Evolutionary conservation across 106 monocot genomes (phyloP), one percentile per base, ranked within the genome.

Genomic region (Amphibolis antarctica): DNA sequence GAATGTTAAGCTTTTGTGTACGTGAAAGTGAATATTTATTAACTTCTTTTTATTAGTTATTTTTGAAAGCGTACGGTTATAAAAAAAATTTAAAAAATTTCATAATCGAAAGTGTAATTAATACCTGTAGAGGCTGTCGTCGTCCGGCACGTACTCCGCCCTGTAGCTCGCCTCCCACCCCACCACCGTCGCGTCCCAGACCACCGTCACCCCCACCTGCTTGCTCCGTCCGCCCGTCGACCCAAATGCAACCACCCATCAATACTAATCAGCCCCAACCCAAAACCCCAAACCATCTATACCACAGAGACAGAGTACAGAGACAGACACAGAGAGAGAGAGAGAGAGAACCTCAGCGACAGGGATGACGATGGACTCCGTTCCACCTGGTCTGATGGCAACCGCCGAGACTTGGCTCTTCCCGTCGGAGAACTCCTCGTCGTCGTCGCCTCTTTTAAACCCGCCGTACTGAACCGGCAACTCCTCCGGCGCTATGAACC

Each of bases 61-160:
- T n/a, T n/a, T n/a, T n/a, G n/a, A n/a, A n/a, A n/a, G n/a, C n/a
- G n/a, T n/a, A n/a, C n/a, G n/a, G n/a, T n/a, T n/a, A n/a, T n/a
- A n/a, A n/a, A n/a, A n/a, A n/a, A n/a, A n/a, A n/a, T n/a, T n/a
- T n/a, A n/a, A n/a, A n/a, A n/a, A n/a, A n/a, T n/a, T n/a, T n/a
- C n/a, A n/a, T n/a, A n/a, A n/a, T n/a, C n/a, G n/a, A n/a, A n/a
- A n/a, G n/a, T n/a, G n/a, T n/a, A n/a, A n/a, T n/a, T n/a, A n/a
- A n/a, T n/a, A n/a, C n/a, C 36, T 36, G 36, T 36, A 36, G 2
- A 36, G 7, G 36, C 36, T 4, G 4, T 89, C 89, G 53, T 89
- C 89, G 1, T 89, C 75, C 10, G 85, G 89, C n/a, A 78, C 74
- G 56, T 85, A 89, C 73, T 85, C 85, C 25, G 85, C 89, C 67